phyloP scores from a whole-genome alignment of 805 yeast genomes.

The Hyphopichia homilentoma region DNA sequence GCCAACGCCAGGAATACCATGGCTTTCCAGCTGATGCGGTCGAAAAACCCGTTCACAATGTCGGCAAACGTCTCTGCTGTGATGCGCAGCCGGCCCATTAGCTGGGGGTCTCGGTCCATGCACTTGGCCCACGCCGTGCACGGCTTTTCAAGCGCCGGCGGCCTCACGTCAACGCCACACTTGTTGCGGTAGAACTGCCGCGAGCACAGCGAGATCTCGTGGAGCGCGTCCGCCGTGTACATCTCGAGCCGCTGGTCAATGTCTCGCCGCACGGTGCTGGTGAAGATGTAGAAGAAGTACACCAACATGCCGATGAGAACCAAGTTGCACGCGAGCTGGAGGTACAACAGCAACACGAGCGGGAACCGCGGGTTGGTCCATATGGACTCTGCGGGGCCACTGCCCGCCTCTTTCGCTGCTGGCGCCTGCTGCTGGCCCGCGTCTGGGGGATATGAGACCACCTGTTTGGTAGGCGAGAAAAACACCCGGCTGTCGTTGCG shows the following conservation, averaged over 20 bases:
- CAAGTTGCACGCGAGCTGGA: constrained; percentile 61
- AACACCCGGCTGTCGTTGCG: constrained; percentile 30
- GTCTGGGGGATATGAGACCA: constrained; percentile 8
- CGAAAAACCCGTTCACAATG: constrained; percentile 70
- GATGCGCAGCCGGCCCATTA: constrained; percentile 62
- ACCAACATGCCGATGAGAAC: constrained; percentile 48
- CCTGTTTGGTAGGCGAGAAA: constrained; percentile 33
- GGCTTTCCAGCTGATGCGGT: constrained; percentile 68
- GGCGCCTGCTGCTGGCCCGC: no score
- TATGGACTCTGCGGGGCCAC: no score
- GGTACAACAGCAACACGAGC: constrained; percentile 53
- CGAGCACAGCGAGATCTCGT: constrained; percentile 66
- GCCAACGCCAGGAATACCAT: constrained; percentile 45
- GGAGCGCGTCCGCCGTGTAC: constrained; percentile 54
- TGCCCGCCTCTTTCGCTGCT: no score
- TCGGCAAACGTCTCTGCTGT: constrained; percentile 84
- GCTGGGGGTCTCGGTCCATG: constrained; percentile 73
- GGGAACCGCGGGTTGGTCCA: constrained; percentile 51
- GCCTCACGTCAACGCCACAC: constrained; percentile 61
- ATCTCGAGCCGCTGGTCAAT: constrained; percentile 66
- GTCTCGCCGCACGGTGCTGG: constrained; percentile 59
- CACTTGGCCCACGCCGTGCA: constrained; percentile 80
- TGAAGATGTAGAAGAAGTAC: constrained; percentile 48
- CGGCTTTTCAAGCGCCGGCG: constrained; percentile 67
- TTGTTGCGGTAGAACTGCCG: constrained; percentile 67